phyloP scores from a whole-genome alignment of 805 yeast genomes.

The Brettanomyces custersianus region DNA sequence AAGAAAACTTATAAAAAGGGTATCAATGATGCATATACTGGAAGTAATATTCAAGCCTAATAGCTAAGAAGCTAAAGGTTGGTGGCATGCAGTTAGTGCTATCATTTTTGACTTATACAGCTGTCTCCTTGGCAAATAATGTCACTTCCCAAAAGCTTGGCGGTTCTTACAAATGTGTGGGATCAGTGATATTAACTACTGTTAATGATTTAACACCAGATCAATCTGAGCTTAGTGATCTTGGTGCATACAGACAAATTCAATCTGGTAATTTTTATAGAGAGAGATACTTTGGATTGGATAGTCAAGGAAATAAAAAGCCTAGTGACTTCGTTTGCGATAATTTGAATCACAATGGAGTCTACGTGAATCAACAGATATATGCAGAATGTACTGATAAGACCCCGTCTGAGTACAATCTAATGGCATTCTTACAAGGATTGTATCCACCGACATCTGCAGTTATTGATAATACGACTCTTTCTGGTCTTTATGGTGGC shows the following conservation, averaged over 20 bases:
- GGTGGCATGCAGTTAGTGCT: too few species aligned
- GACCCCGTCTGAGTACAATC: conserved; percentile 32
- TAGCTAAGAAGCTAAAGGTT: too few species aligned
- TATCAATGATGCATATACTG: too few species aligned
- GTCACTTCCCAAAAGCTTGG: conserved; percentile 14
- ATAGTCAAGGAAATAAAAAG: conserved; percentile 15
- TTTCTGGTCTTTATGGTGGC: conserved; percentile 23
- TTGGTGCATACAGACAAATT: conserved; percentile 31
- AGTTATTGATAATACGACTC: conserved; percentile 16
- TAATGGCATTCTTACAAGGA: conserved; percentile 37
- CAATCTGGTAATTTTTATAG: conserved; percentile 32
- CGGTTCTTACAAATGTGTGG: conserved; percentile 24
- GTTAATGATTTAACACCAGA: conserved; percentile 43
- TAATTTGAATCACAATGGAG: conserved; percentile 27
- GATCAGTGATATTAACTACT: conserved; percentile 37
- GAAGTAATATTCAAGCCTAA: too few species aligned
- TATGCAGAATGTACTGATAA: conserved; percentile 29
- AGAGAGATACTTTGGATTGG: conserved; percentile 33
- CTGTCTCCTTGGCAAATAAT: too few species aligned
- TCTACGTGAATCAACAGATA: conserved; percentile 27
- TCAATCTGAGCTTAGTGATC: conserved; percentile 32
- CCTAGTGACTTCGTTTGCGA: conserved; percentile 22
- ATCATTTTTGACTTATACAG: too few species aligned
- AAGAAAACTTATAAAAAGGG: too few species aligned
- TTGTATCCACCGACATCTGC: conserved; percentile 33